Base-by-base conservation (phyloP, 1,284 basidiomycete genomes). In the Tilletia caries region DNA sequence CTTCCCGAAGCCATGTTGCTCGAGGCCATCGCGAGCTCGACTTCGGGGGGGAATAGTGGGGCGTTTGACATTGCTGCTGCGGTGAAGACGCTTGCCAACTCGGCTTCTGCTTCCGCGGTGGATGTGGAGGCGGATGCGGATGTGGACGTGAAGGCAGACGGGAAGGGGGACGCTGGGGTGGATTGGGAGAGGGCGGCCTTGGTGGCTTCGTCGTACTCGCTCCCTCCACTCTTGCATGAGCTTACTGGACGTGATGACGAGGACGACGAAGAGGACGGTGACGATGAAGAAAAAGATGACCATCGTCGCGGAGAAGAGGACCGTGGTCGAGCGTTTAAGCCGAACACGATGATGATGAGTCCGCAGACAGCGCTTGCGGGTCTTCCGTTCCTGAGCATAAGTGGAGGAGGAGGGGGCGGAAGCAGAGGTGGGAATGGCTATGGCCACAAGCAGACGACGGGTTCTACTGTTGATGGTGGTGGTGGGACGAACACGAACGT, bases 1-100 rank as follows among this genome's bases (percentile, higher is more conserved):
- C 91, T 95, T 71, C 93, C 93, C 1, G 92, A 92, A 64, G 70
- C 76, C 15, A 79, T 85, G 70, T 74, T 85, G 27, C 73, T 81
- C 34, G 82, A 78, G 66, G 79, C 74, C 33, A 79, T 81, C 18
- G 79, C 77, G 18, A 73, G 72, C 10, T 80, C 76, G 20, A 77
- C 74, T 41, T 68, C 75, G n/a, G 76, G 79, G 20, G 76, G 79
- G 44, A 77, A 79, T 68, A 76, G 72, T 32, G 74, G 73, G 10
- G 73, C 72, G 0, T 76, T 76, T 52, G 75, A 74, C 2, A 73
- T 74, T 25, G 75, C 75, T 33, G 54, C 75, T 15, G 75, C 76
- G 54, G 75, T 74, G 34, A 73, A 76, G 32, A 72, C 75, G 32
- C 27, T 60, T 4, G 12, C n/a, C n/a, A 25, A 52, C 12, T 23